Percentiles rank a stretch among this genome's conserved stretches.
phyloP scores from a whole-genome alignment of 495 filamentous ascomycete genomes.

The Hypomontagnella monticulosa region DNA sequence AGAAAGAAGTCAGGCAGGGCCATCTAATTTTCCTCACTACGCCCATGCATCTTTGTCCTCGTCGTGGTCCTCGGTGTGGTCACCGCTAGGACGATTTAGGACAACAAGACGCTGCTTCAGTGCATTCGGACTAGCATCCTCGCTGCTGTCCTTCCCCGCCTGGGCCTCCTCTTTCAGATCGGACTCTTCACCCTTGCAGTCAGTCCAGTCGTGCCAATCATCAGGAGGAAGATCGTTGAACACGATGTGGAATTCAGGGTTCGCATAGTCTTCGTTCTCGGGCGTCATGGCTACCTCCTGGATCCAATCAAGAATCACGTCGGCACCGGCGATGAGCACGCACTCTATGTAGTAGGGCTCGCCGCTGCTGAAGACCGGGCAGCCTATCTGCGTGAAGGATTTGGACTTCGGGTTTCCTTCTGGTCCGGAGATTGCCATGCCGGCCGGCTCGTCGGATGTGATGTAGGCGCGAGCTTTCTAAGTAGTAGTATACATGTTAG shows the following conservation, averaged over 20 bases:
- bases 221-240: slow-evolving; percentile 19
- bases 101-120: neutral
- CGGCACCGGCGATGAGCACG: slow-evolving; percentile 48
- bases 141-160: neutral
- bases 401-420: slow-evolving; percentile 46
- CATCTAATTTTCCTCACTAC: slow-evolving; percentile 6
- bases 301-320: slow-evolving; percentile 55
- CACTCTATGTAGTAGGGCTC: slow-evolving; percentile 49
- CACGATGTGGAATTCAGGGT: slow-evolving; percentile 43
- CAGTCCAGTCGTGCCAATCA: slow-evolving; percentile 12
- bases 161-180: neutral
- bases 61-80: neutral
- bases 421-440: slow-evolving; percentile 58
- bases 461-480: slow-evolving; percentile 70
- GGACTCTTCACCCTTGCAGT: slow-evolving; percentile 8
- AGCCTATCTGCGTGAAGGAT: slow-evolving; percentile 52
- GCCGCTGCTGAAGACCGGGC: slow-evolving; percentile 58
- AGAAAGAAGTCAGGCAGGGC: neutral
- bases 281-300: slow-evolving; percentile 52
- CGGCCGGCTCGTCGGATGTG: slow-evolving; percentile 59
- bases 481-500: neutral
- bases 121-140: neutral
- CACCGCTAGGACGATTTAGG: neutral
- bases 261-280: slow-evolving; percentile 42
- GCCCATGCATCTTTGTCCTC: neutral